Evolutionary conservation across 768 basidiomycete species (phyloP), one percentile per base, ranked within the genome.

Genomic region (Amanita muscaria): DNA sequence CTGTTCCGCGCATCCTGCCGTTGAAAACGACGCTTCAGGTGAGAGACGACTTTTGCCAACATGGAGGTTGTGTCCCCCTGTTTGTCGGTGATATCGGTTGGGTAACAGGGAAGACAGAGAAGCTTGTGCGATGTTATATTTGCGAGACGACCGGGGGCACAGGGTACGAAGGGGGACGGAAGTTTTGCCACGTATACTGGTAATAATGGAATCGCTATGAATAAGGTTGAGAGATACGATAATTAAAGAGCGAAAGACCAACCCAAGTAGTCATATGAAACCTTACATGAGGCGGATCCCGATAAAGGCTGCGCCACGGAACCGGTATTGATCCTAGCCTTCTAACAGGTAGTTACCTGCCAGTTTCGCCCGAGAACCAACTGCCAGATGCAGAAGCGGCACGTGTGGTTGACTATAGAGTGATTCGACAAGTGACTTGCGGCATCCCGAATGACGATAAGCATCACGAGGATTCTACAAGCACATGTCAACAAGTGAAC

Each of bases 11-110:
- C 40, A 11, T 51, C 46, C 40, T 44, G 45, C 18, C 54, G 49
- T 31, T 58, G 53, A 40, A 56, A 45, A 18, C 53, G 55, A 18
- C 51, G 53, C 31, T 56, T 52, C 29, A 56, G 48, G 30, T 51
- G 54, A 33, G 47, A 51, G n/a, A 58, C 41, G 42, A 67, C 58
- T 30, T 59, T 58, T 29, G 59, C 53, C 42, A 67, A 49, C 64
- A 66, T 64, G 52, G 48, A 22, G 14, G 6, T 29, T 12, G 12
- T 12, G 6, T 10, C 10, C 10, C 25, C 4, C 23, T 8, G 23
- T 9, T 39, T 12, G 37, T 15, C 12, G 24, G 23, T 8, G 8
- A 24, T 25, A 27, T 8, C 23, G 12, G 38, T 24, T 14, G 38
- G 24, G 25, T 23, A 24, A 25, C 22, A 25, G 12, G 27, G 27